Conservation (phyloP, 192 early-diverging fungal genomes). For the Backusella macrospora region DNA sequence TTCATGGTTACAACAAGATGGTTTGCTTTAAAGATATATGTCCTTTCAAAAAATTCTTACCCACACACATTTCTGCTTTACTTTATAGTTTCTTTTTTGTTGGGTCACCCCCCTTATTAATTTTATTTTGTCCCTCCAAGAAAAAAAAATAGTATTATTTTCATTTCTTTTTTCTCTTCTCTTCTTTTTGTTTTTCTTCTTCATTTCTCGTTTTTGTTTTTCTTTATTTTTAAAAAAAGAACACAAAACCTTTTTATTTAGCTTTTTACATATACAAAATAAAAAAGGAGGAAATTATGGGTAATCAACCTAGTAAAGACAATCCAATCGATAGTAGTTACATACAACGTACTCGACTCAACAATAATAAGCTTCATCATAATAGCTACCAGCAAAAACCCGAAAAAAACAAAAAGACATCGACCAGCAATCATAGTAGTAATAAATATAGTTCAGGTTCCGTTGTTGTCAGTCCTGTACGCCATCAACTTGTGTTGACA, state of each 20-base stretch:
- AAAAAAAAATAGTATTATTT: too few species aligned
- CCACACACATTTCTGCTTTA: conserved; percentile 3
- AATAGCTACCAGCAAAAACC: not conserved
- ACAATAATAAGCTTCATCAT: not conserved
- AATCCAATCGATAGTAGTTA: not conserved
- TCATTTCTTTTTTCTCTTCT: not conserved
- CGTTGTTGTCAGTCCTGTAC: conserved; percentile 20
- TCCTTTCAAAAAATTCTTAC: not conserved
- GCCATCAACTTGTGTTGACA: conserved; percentile 18
- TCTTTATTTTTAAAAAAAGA: not conserved
- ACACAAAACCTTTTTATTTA: too few species aligned
- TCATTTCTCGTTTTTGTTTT: not conserved
- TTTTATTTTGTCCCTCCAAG: conserved; percentile 15
- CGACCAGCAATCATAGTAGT: not conserved
- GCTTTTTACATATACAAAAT: not conserved
- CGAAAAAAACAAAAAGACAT: not conserved
- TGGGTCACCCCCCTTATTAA: conserved; percentile 10
- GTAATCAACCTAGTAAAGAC: conserved; percentile 29
- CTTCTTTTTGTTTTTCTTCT: not conserved
- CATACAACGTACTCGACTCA: not conserved
- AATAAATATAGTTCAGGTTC: conserved; percentile 4
- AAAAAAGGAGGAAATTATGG: conserved; percentile 4
- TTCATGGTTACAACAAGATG: not conserved
- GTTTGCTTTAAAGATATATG: not conserved
- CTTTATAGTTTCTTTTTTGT: conserved; percentile 9